A percentile compares a stretch with the other conserved stretches of the same genome.
These are phyloP conservation scores for Ogataea saltuana DNA, from an alignment of 805 yeast genomes.

Conservation along the genomic window DNA sequence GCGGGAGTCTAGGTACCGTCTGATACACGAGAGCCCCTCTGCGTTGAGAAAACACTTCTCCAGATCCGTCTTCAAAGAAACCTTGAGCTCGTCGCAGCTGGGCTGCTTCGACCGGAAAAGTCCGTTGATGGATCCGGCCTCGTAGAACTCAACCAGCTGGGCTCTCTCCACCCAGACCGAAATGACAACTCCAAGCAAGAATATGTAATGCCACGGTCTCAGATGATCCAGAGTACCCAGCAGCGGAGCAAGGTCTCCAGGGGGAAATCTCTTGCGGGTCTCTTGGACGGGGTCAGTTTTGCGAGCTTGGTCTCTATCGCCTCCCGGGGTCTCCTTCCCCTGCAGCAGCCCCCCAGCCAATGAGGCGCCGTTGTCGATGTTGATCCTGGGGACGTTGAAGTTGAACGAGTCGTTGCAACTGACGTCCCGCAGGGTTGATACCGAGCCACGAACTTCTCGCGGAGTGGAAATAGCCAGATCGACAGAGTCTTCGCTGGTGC, in stretches of 20 bases:
- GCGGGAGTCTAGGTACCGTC: constrained; percentile 12
- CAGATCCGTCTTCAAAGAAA: constrained; percentile 8
- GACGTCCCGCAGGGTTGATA: constrained; percentile 21
- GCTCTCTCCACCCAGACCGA: constrained; percentile 13
- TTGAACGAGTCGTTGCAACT: constrained; percentile 11
- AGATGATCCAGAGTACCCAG: constrained; percentile 6
- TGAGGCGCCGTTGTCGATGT: not conserved
- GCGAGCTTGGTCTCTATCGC: not conserved
- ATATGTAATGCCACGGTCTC: constrained; percentile 19
- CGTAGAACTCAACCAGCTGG: constrained; percentile 3
- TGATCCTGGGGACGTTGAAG: constrained; percentile 21
- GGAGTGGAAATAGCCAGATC: not conserved
- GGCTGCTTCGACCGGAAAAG: constrained; percentile 8
- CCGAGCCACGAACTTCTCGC: constrained; percentile 17
- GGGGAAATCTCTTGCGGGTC: not conserved
- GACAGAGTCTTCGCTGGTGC: constrained; percentile 2
- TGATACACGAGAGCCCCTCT: constrained; percentile 14
- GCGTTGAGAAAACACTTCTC: constrained; percentile 11
- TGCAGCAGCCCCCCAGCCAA: too few species aligned
- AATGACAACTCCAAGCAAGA: constrained; percentile 13
- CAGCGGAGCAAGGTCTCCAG: not conserved
- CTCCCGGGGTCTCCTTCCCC: too few species aligned
- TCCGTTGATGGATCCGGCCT: not conserved
- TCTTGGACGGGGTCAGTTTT: not conserved
- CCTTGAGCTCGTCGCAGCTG: constrained; percentile 10